Evolutionary conservation across 2,329 filamentous ascomycete species (phyloP).

Genomic region (Fusarium buxicola): DNA sequence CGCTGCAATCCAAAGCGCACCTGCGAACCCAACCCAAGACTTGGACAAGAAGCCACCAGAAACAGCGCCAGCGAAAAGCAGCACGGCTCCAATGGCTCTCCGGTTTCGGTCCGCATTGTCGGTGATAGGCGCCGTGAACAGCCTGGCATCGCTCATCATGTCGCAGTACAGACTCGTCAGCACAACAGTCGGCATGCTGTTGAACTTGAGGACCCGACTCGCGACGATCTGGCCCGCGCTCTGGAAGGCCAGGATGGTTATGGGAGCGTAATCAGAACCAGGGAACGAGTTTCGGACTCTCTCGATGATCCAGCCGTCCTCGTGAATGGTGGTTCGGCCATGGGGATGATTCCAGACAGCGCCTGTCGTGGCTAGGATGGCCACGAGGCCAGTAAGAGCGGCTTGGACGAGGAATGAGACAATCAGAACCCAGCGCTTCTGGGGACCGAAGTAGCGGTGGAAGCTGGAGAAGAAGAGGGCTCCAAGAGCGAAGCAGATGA

Average conservation of each 20-base stretch:
- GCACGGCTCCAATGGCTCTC: slow-evolving; percentile 33
- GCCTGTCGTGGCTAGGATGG: slow-evolving; percentile 41
- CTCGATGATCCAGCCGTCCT: slow-evolving; percentile 39
- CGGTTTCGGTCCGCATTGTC: slow-evolving; percentile 44
- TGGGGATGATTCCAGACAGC: slow-evolving; percentile 38
- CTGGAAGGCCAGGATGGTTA: slow-evolving; percentile 43
- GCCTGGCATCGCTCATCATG: slow-evolving; percentile 44
- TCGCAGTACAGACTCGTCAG: slow-evolving; percentile 46
- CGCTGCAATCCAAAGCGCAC: slow-evolving; percentile 45
- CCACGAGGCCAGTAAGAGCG: slow-evolving; percentile 41
- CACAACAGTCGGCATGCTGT: slow-evolving; percentile 44
- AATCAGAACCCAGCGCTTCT: slow-evolving; percentile 45
- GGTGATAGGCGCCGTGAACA: slow-evolving; percentile 41
- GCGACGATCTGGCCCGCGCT: slow-evolving; percentile 45
- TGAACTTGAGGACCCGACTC: slow-evolving; percentile 44
- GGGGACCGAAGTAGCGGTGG: slow-evolving; percentile 43
- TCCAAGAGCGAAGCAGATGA: slow-evolving; percentile 40
- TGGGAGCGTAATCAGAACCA: slow-evolving; percentile 40
- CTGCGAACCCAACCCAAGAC: slow-evolving; percentile 44
- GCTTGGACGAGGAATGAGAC: slow-evolving; percentile 40
- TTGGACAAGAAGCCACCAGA: slow-evolving; percentile 44
- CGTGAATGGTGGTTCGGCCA: slow-evolving; percentile 25
- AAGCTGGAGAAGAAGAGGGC: slow-evolving; percentile 46
- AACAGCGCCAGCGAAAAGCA: slow-evolving; percentile 41
- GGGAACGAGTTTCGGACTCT: slow-evolving; percentile 40